phyloP scores from a whole-genome alignment of 306 rosid species.

The Canavalia gladiata region DNA sequence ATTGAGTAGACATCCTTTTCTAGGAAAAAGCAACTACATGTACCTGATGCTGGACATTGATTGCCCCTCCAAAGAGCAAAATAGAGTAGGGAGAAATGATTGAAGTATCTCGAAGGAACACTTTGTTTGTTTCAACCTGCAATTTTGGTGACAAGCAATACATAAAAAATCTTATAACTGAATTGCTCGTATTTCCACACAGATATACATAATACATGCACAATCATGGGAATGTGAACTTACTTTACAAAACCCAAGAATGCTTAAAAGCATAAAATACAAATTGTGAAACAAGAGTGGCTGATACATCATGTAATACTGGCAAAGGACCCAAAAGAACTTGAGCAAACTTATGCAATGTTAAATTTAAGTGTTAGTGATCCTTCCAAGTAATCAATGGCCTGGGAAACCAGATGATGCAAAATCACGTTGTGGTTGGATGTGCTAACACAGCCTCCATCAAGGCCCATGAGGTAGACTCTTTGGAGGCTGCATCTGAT shows the following conservation, averaged over 20 bases:
- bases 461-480: too few relatives aligned
- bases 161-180: conserved; percentile 22
- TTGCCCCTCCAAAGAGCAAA: conserved; percentile 92
- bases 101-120: conserved; percentile 83
- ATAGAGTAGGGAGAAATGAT: conserved; percentile 93
- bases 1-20: conserved; percentile 12
- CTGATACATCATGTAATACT: background rate
- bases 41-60: conserved; percentile 93
- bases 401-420: too few relatives aligned
- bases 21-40: conserved; percentile 14
- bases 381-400: too few relatives aligned
- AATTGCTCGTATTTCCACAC: conserved; percentile 30
- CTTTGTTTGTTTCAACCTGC: conserved; percentile 90
- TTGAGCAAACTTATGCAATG: conserved; percentile 15
- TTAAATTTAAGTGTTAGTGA: background rate
- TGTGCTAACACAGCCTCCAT: too few relatives aligned
- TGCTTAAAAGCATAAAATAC: background rate
- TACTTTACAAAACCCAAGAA: conserved; percentile 24
- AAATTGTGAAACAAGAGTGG: conserved; percentile 29
- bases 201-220: conserved; percentile 28
- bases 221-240: conserved; percentile 29
- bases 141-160: conserved; percentile 40
- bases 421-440: too few relatives aligned
- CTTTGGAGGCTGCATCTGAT: too few relatives aligned
- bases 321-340: background rate